phyloP scores from a whole-genome alignment of 140 eudicot species.

The Anethum foeniculum region DNA sequence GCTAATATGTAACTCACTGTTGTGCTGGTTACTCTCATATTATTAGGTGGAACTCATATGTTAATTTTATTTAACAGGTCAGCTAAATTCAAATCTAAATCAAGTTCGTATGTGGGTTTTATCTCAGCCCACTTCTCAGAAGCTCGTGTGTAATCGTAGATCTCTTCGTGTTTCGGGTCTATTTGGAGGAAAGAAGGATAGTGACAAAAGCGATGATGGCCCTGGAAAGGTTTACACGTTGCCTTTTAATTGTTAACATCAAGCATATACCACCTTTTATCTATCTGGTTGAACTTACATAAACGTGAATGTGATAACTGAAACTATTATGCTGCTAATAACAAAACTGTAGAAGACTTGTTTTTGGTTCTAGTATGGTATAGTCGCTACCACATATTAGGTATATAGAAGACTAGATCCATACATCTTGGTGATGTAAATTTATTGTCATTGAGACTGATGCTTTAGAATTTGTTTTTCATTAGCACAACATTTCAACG shows the following conservation, averaged over 20 bases:
- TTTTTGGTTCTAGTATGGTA: background rate
- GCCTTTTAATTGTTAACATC: background rate
- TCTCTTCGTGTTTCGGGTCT: conserved; percentile 43
- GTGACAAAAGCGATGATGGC: conserved; percentile 48
- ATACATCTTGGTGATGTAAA: background rate
- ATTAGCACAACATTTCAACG: background rate
- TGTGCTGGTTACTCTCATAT: background rate
- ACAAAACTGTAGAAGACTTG: background rate
- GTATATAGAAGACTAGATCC: background rate
- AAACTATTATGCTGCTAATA: background rate
- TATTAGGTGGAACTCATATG: background rate
- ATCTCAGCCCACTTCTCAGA: conserved; percentile 22
- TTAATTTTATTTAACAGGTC: conserved; percentile 29
- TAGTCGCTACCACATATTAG: background rate
- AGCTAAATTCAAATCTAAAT: conserved; percentile 20
- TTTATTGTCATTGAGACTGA: background rate
- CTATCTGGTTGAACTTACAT: background rate
- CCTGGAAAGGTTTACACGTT: conserved; percentile 43
- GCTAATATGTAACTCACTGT: background rate
- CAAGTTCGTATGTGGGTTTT: conserved; percentile 25
- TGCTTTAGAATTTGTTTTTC: background rate
- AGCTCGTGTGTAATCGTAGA: conserved; percentile 27
- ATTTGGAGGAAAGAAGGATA: conserved; percentile 74
- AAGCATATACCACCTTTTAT: background rate
- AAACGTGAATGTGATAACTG: background rate